phyloP scores from a whole-genome alignment of 164 flowering plant species.

The Umbilicus rupestris region DNA sequence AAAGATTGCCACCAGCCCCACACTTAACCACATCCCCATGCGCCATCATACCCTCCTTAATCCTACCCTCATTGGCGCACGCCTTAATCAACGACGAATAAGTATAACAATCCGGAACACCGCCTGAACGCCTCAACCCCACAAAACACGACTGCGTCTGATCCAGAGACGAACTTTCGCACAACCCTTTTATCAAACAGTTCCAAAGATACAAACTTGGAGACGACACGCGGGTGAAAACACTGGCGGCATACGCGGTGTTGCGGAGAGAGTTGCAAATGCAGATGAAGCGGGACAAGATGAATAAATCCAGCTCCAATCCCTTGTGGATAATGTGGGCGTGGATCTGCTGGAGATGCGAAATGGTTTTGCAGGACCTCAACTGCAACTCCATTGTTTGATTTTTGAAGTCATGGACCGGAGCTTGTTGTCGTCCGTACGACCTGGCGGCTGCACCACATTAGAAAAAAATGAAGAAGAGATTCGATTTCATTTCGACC shows the following conservation, averaged over 20 bases:
- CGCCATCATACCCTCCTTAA: constrained; percentile 29
- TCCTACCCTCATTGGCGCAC: constrained; percentile 20
- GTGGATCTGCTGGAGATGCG: constrained; percentile 41
- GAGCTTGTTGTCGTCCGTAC: background rate
- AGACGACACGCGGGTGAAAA: constrained; percentile 25
- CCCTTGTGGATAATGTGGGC: constrained; percentile 39
- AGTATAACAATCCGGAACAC: constrained; percentile 33
- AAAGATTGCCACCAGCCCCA: constrained; percentile 35
- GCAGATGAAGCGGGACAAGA: constrained; percentile 30
- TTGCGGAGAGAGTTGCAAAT: constrained; percentile 21
- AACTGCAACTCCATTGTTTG: background rate
- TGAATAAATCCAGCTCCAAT: constrained; percentile 37
- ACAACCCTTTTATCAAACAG: constrained; percentile 27
- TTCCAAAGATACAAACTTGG: constrained; percentile 43
- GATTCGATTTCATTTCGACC: background rate
- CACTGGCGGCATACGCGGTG: constrained; percentile 22
- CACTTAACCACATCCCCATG: constrained; percentile 38
- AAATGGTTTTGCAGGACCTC: constrained; percentile 30
- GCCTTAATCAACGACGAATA: constrained; percentile 41
- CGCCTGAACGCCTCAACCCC: constrained; percentile 24
- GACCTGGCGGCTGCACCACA: background rate
- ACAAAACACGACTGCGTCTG: constrained; percentile 22
- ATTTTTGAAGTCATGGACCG: background rate
- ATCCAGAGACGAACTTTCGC: constrained; percentile 16
- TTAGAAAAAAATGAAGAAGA: background rate